Evolutionary conservation across 2,329 filamentous ascomycete genomes (phyloP), one percentile per base, ranked within the genome.

Genomic region (Sporothrix phasma): DNA sequence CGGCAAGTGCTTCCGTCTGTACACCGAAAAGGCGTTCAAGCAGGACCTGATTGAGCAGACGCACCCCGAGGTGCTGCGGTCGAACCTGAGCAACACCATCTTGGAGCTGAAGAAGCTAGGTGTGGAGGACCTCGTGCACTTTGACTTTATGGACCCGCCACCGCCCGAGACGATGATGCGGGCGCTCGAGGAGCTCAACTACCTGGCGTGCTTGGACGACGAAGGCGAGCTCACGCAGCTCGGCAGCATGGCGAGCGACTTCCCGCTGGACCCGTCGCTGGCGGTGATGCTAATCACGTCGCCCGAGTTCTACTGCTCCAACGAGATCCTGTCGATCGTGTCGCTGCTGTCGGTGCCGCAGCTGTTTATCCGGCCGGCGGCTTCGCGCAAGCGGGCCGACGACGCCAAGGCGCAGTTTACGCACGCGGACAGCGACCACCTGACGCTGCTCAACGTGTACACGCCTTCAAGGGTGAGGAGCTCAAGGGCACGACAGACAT

Each of bases 161-260:
- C 93, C 95, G 1, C 95, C 94, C 0, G 95, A 99, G 78, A 99
- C 95, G 10, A 87, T 99, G 76, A 99, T 99, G 93, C 87, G 95
- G 69, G 94, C 94, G 3, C 80, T 99, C 24, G 94, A 99, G 75
- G 94, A 99, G 78, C 85, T 99, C 64, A 99, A 99, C 76, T 99
- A 97, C 74, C 83, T 99, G 17, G 92, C 93, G 15, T 97, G 94
- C 75, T 84, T 99, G 5, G 92, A 99, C 72, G 94, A 99, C 71
- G 93, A 99, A 69, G 94, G 94, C 70, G 90, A 97, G 72, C 83
- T 99, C 66, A 99, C 94, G 1, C 79, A 83, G 4, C 83, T 99
- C 4, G 94, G 94, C 63, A 84, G 88, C 66, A 80, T 97, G 65
- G 93, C 94, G 0, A 97, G 94, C 3, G 92, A 96, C 69, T 99